Evolutionary conservation across 345 rosid species (phyloP).

Genomic region (Diplotaxis tenuifolia): DNA sequence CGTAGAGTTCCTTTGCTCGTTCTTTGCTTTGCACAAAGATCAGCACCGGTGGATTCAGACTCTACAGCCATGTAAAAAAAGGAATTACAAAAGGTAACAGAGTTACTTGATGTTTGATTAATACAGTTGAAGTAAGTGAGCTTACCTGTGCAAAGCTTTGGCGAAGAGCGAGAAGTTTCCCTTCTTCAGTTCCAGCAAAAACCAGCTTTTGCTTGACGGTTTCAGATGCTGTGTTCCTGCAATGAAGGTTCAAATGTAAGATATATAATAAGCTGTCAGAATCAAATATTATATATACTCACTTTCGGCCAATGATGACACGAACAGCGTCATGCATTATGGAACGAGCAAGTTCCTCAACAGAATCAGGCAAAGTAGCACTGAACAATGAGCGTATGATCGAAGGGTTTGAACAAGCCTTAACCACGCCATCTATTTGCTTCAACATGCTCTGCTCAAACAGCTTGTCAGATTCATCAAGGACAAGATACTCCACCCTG

Average conservation of each 20-base stretch:
- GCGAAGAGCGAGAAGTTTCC: constrained; percentile 85
- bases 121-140: not conserved
- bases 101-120: not conserved
- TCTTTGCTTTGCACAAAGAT: constrained; percentile 90
- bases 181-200: constrained; percentile 91
- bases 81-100: constrained; percentile 33
- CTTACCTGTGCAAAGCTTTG: constrained; percentile 93
- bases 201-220: constrained; percentile 82
- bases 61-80: constrained; percentile 53
- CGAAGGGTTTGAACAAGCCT: constrained; percentile 90
- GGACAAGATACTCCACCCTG: constrained; percentile 93
- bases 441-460: constrained; percentile 83
- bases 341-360: constrained; percentile 93
- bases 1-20: constrained; percentile 82
- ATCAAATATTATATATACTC: constrained; percentile 32
- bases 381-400: constrained; percentile 81
- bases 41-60: constrained; percentile 87
- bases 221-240: constrained; percentile 85
- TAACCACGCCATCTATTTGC: constrained; percentile 87
- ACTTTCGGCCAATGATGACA: constrained; percentile 91
- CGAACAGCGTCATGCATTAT: constrained; percentile 97
- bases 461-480: constrained; percentile 98
- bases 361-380: constrained; percentile 94
- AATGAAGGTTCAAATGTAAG: constrained; percentile 17
- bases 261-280: not conserved